These are phyloP conservation scores for Neofusicoccum sp. DNA, from an alignment of 2,329 filamentous ascomycete genomes.

Conservation along the genomic window DNA sequence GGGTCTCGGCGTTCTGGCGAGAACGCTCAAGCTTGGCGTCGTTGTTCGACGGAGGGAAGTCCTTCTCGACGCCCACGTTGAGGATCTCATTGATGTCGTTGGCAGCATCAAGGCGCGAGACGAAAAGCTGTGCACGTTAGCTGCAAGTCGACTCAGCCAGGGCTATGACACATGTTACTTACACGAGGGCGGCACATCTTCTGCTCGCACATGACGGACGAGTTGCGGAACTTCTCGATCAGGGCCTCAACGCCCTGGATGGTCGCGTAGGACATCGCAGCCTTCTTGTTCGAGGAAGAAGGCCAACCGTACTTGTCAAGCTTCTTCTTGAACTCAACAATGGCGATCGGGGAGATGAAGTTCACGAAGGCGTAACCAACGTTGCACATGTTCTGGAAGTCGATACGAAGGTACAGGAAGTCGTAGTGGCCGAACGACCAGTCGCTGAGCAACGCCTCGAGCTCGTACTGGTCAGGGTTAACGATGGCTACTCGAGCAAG, in stretches of 20 bases:
- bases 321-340: slow-evolving; percentile 52
- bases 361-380: slow-evolving; percentile 98
- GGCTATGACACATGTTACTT: slow-evolving; percentile 12
- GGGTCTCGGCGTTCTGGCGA: slow-evolving; percentile 67
- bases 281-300: slow-evolving; percentile 67
- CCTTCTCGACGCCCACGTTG: slow-evolving; percentile 68
- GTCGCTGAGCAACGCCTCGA: slow-evolving; percentile 77
- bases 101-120: slow-evolving; percentile 48
- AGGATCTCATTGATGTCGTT: slow-evolving; percentile 25
- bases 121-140: slow-evolving; percentile 41
- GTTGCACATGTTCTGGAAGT: slow-evolving; percentile 54
- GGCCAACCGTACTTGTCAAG: slow-evolving; percentile 20
- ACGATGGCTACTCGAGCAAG: slow-evolving; percentile 21
- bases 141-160: neutral
- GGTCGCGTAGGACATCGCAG: slow-evolving; percentile 93
- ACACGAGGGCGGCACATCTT: slow-evolving; percentile 82
- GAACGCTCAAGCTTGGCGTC: slow-evolving; percentile 83
- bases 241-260: slow-evolving; percentile 91
- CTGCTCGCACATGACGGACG: slow-evolving; percentile 88
- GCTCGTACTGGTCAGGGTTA: slow-evolving; percentile 29
- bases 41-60: slow-evolving; percentile 79
- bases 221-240: slow-evolving; percentile 94
- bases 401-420: slow-evolving; percentile 91
- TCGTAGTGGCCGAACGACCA: slow-evolving; percentile 82
- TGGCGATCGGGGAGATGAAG: slow-evolving; percentile 75